Conservation (phyloP, 179 eudicot species). For the Beta lomatogona region DNA sequence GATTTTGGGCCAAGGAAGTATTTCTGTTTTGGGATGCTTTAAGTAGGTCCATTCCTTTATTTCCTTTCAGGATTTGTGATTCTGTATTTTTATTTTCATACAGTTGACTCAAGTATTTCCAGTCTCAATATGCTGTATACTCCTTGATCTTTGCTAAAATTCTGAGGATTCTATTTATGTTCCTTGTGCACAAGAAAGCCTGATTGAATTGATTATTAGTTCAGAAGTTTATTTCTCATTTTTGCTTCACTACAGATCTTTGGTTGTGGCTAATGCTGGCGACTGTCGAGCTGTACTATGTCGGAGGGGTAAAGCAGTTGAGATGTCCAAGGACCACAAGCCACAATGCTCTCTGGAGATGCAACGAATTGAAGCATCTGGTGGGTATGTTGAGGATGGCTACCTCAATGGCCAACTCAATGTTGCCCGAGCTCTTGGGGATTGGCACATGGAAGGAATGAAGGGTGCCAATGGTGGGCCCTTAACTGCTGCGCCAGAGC, state of each 20-base stretch:
- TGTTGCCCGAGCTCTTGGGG: conserved; percentile 91
- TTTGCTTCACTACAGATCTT: conserved; percentile 48
- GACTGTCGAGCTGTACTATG: conserved; percentile 91
- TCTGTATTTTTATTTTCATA: not conserved
- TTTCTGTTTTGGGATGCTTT: not conserved
- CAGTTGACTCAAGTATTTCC: not conserved
- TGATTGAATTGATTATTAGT: not conserved
- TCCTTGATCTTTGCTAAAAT: not conserved
- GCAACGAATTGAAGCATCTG: conserved; percentile 78
- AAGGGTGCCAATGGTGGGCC: conserved; percentile 69
- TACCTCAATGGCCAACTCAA: conserved; percentile 91
- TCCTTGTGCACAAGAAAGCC: not conserved
- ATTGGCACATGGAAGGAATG: conserved; percentile 94
- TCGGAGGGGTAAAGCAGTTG: conserved; percentile 81
- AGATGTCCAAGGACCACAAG: conserved; percentile 90
- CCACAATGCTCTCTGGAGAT: conserved; percentile 63
- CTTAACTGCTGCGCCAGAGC: conserved; percentile 77
- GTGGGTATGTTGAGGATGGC: conserved; percentile 81
- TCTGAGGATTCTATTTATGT: not conserved
- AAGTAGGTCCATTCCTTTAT: not conserved
- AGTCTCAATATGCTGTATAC: not conserved
- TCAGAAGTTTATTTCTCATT: not conserved
- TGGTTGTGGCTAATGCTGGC: conserved; percentile 94
- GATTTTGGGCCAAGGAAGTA: not conserved
- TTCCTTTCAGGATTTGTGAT: not conserved